phyloP scores from a whole-genome alignment of 225 moss, liverwort and hornwort species.

The Marchantia polymorpha region DNA sequence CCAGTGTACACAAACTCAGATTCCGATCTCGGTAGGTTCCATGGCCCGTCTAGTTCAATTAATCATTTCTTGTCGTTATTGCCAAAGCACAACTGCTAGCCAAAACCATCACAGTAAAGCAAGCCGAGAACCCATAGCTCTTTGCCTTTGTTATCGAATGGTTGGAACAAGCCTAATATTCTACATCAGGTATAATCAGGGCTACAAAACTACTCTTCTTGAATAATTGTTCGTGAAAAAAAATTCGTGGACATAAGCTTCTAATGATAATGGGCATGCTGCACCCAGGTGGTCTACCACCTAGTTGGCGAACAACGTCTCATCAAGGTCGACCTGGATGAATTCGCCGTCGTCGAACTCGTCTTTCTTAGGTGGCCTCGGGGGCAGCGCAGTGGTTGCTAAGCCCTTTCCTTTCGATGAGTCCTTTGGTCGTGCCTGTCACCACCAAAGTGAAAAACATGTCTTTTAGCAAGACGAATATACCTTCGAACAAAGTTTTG shows the following conservation, averaged over 20 bases:
- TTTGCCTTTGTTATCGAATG: neutral
- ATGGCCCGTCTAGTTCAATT: no score
- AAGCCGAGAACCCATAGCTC: neutral
- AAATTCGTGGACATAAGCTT: neutral
- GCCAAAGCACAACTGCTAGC: neutral
- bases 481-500: neutral
- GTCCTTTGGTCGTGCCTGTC: constrained; percentile 70
- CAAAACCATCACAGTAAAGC: neutral
- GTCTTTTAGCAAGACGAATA: neutral
- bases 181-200: neutral
- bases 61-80: no score
- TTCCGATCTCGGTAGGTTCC: no score
- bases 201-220: constrained; percentile 3
- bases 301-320: constrained; percentile 58
- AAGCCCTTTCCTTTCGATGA: constrained; percentile 66
- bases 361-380: constrained; percentile 79
- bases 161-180: constrained; percentile 11
- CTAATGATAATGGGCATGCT: neutral
- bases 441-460: neutral
- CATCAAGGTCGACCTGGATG: constrained; percentile 88
- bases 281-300: neutral
- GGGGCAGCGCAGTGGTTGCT: constrained; percentile 67
- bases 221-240: neutral
- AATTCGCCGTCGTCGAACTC: constrained; percentile 61
- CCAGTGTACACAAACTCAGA: no score